Base-by-base conservation (phyloP, 345 rosid species). In the Euphorbia pulcherrima region DNA sequence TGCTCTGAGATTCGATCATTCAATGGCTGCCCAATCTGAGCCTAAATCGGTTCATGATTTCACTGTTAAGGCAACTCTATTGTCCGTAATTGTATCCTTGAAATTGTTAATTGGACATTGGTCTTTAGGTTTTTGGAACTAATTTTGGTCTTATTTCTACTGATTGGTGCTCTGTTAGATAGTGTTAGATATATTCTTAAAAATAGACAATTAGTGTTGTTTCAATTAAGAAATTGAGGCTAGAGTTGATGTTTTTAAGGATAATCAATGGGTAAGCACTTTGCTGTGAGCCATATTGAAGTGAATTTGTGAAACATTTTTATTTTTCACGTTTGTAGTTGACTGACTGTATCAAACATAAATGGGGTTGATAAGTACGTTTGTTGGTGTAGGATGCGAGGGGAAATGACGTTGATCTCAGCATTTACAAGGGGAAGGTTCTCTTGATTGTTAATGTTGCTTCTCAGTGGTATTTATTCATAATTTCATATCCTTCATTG, bases 401-500 rank as follows among this genome's bases (percentile, higher is more conserved):
- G 37, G 98, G 91, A 60, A 84, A 82, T 53, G 95, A 80, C 65
- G 92, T 90, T 18, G 86, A 83, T 75, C 93, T 93, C 26, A 72
- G 91, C 70, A 71, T 24, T 50, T 90, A 89, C 82, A 94, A 88
- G 80, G 99, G 88, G 56, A 94, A 91, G 85, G 97, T 81, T 55
- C 93, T 94, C 68, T 67, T 91, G 74, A 82, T 94, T 65, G 96
- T 94, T 80, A 94, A 94, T 75, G 99, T 94, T 69, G 99, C 99
- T 69, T 94, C 99, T 3, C 92, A 91, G 66, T 94, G 97, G 99
- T 94, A 74, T n/a, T n/a, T n/a, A n/a, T n/a, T n/a, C n/a, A 1
- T 3, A 37, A 3, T 37, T 21, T 51, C 46, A 20, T 24, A 12
- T 64, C 53, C 35, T 50, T 37, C 27, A 3, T 3, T 2, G 37